Percentiles rank a stretch among this genome's conserved stretches.
These are phyloP conservation scores for Claviceps sp. DNA, from an alignment of 2,329 filamentous ascomycete species.

Conservation along the genomic window DNA sequence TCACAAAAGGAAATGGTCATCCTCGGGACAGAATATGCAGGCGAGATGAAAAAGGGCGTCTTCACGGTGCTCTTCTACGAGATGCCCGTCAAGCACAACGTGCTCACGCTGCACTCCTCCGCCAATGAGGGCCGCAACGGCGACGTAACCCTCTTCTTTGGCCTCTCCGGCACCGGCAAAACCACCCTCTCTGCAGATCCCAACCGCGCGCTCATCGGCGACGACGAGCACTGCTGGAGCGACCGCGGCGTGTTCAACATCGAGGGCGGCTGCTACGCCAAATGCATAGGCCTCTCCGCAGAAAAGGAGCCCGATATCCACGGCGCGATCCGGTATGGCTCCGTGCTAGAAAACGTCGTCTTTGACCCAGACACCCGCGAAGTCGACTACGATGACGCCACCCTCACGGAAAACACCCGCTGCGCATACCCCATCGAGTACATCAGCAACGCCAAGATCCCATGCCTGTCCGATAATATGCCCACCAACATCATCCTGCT, in stretches of 20 bases:
- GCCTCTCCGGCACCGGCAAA: slow-evolving; percentile 96
- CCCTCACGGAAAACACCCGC: slow-evolving; percentile 94
- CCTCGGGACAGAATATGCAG: slow-evolving; percentile 94
- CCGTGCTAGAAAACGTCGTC: slow-evolving; percentile 96
- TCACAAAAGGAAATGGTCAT: slow-evolving; percentile 99
- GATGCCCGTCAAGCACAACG: slow-evolving; percentile 99
- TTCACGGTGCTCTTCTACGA: slow-evolving; percentile 99
- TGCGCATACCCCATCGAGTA: slow-evolving; percentile 99
- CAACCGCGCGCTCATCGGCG: slow-evolving; percentile 89
- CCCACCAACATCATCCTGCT: slow-evolving; percentile 96
- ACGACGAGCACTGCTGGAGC: slow-evolving; percentile 99
- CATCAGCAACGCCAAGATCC: slow-evolving; percentile 97
- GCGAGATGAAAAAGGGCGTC: slow-evolving; percentile 75
- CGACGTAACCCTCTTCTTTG: slow-evolving; percentile 98
- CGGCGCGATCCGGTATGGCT: slow-evolving; percentile 89
- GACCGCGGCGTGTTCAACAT: slow-evolving; percentile 98
- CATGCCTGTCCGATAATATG: slow-evolving; percentile 75
- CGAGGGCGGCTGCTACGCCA: slow-evolving; percentile 97
- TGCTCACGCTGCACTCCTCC: slow-evolving; percentile 94
- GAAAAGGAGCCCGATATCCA: slow-evolving; percentile 99
- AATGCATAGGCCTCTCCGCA: slow-evolving; percentile 90
- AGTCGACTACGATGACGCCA: slow-evolving; percentile 91
- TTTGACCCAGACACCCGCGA: slow-evolving; percentile 82
- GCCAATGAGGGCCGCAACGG: slow-evolving; percentile 92
- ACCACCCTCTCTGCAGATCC: slow-evolving; percentile 95